These are phyloP conservation scores for Phalaenopsis hybrid DNA, from an alignment of 116 monocot species.

Conservation along the genomic window DNA sequence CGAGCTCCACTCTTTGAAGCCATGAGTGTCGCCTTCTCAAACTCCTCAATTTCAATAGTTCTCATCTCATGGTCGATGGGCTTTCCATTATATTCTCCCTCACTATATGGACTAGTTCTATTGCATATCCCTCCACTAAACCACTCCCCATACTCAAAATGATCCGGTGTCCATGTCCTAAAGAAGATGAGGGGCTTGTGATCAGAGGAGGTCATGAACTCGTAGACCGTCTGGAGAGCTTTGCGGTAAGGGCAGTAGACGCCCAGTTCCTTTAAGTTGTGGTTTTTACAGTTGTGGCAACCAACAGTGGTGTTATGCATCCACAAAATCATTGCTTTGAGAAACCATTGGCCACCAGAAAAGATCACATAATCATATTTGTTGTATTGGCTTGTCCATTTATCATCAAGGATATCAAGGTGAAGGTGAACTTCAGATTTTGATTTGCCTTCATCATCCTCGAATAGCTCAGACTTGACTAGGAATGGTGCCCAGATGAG, in stretches of 20 bases:
- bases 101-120: constrained; percentile 38
- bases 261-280: constrained; percentile 34
- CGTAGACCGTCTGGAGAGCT: constrained; percentile 32
- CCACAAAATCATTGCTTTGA: constrained; percentile 40
- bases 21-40: constrained; percentile 11
- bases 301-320: constrained; percentile 38
- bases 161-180: constrained; percentile 57
- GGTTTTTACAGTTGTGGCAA: constrained; percentile 54
- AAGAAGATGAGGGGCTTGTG: constrained; percentile 46
- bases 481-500: constrained; percentile 71
- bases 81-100: constrained; percentile 26
- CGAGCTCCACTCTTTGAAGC: constrained; percentile 8
- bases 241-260: constrained; percentile 43
- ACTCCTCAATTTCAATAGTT: constrained; percentile 48
- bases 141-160: constrained; percentile 69
- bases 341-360: constrained; percentile 69
- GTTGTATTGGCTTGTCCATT: constrained; percentile 41
- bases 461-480: constrained; percentile 30
- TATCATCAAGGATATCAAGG: constrained; percentile 47
- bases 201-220: constrained; percentile 29
- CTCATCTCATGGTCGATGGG: constrained; percentile 22
- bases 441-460: constrained; percentile 28
- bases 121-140: constrained; percentile 56
- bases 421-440: constrained; percentile 34
- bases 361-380: constrained; percentile 57